A percentile compares a stretch with the other conserved stretches of the same genome.
These are phyloP conservation scores for Batrachochytrium dendrobatidis DNA, from an alignment of 371 early-diverging fungal species.

Conservation along the genomic window DNA sequence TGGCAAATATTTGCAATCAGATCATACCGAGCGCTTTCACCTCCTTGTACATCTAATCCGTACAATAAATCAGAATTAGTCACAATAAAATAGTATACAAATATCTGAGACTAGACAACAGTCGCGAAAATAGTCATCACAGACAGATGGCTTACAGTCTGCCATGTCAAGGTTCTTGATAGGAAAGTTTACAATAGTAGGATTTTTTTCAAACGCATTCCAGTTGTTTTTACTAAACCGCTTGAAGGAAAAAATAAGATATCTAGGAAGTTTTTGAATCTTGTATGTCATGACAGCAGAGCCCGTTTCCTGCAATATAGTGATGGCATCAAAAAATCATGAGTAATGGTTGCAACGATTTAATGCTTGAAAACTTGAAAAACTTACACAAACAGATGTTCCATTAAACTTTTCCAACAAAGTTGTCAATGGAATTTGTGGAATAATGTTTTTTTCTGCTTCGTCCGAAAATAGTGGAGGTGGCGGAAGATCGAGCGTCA, in stretches of 20 bases:
- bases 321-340: neutral
- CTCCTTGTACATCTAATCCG: constrained; percentile 40
- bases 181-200: constrained; percentile 95
- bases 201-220: constrained; percentile 78
- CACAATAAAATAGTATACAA: no score
- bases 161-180: constrained; percentile 76
- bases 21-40: constrained; percentile 58
- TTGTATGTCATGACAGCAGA: constrained; percentile 62
- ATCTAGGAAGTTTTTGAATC: constrained; percentile 71
- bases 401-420: constrained; percentile 88
- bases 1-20: constrained; percentile 88
- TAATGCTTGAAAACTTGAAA: neutral
- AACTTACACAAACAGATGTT: neutral
- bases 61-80: constrained; percentile 23
- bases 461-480: constrained; percentile 90
- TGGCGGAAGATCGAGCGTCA: constrained; percentile 88
- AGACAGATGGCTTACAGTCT: constrained; percentile 46
- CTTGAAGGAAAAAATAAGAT: constrained; percentile 85
- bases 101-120: no score
- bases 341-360: neutral
- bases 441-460: constrained; percentile 80
- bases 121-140: constrained; percentile 7
- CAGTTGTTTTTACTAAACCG: constrained; percentile 88
- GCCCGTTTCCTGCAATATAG: constrained; percentile 48
- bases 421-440: constrained; percentile 73